A percentile compares a stretch with the other conserved stretches of the same genome.
Evolutionary conservation across 768 basidiomycete species (phyloP).

Genomic region (Nidula microcarpa): DNA sequence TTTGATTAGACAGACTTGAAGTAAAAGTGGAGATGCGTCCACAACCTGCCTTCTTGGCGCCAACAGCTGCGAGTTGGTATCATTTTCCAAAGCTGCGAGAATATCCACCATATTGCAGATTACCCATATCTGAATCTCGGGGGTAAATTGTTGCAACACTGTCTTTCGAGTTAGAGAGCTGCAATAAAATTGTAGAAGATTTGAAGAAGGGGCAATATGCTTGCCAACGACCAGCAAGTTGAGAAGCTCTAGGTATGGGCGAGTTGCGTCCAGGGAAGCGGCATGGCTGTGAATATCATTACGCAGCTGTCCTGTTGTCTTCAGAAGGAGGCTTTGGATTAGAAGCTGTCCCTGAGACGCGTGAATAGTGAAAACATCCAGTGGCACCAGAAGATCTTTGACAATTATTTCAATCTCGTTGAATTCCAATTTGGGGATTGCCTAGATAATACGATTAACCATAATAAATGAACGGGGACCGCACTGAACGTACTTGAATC

Average conservation of each 20-base stretch:
- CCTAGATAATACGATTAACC: slow-evolving; percentile 26
- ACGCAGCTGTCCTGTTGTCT: slow-evolving; percentile 30
- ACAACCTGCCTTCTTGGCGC: slow-evolving; percentile 42
- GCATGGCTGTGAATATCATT: slow-evolving; percentile 16
- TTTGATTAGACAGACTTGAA: slow-evolving; percentile 36
- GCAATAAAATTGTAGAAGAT: slow-evolving; percentile 53
- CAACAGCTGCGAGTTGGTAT: slow-evolving; percentile 22
- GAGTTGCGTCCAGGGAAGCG: slow-evolving; percentile 28
- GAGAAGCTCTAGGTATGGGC: slow-evolving; percentile 45
- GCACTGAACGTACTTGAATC: slow-evolving; percentile 8
- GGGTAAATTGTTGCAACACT: slow-evolving; percentile 40
- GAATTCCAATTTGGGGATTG: slow-evolving; percentile 39
- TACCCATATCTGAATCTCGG: slow-evolving; percentile 40
- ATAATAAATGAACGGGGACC: no score
- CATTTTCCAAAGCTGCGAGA: slow-evolving; percentile 19
- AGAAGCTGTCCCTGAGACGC: slow-evolving; percentile 10
- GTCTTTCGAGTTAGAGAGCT: slow-evolving; percentile 38
- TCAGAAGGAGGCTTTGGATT: slow-evolving; percentile 28
- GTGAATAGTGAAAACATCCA: slow-evolving; percentile 17
- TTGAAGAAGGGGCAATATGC: slow-evolving; percentile 32
- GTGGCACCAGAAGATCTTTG: slow-evolving; percentile 46
- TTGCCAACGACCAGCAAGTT: slow-evolving; percentile 33
- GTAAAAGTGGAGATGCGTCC: slow-evolving; percentile 43
- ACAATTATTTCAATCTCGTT: slow-evolving; percentile 44
- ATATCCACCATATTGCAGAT: slow-evolving; percentile 43